Percentiles rank a stretch among this genome's conserved stretches.
These are phyloP conservation scores for Santalum album DNA, from an alignment of 164 flowering plant species.

Conservation along the genomic window DNA sequence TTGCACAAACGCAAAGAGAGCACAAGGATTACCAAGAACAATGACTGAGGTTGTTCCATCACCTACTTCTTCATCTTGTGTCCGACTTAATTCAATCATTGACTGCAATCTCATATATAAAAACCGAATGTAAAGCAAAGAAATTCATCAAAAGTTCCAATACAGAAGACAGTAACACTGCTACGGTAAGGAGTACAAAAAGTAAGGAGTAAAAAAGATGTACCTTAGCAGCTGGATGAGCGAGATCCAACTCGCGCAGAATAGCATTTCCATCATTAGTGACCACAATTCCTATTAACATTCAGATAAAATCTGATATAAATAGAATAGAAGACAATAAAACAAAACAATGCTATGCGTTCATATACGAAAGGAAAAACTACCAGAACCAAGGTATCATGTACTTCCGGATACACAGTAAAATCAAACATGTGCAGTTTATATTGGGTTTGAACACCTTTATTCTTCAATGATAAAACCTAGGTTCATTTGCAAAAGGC, in stretches of 20 bases:
- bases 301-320: not conserved
- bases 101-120: constrained; percentile 38
- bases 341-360: too few species aligned
- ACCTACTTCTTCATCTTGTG: constrained; percentile 99
- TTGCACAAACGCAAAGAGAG: not conserved
- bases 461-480: not conserved
- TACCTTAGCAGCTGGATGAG: constrained; percentile 98
- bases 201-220: not conserved
- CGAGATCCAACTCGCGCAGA: constrained; percentile 82
- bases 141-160: not conserved
- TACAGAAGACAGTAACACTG: not conserved
- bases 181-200: not conserved
- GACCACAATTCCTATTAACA: constrained; percentile 71
- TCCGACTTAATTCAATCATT: constrained; percentile 92
- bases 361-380: too few species aligned
- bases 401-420: too few species aligned
- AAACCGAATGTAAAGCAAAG: not conserved
- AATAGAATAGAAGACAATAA: not conserved
- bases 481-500: not conserved
- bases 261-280: constrained; percentile 99
- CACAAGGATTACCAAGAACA: constrained; percentile 62
- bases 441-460: not conserved
- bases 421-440: not conserved
- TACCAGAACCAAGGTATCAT: too few species aligned
- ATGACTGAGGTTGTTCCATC: constrained; percentile 99